Evolutionary conservation across 2,329 filamentous ascomycete genomes (phyloP), one percentile per base, ranked within the genome.

Genomic region (Ascochyta clinopodiicola): DNA sequence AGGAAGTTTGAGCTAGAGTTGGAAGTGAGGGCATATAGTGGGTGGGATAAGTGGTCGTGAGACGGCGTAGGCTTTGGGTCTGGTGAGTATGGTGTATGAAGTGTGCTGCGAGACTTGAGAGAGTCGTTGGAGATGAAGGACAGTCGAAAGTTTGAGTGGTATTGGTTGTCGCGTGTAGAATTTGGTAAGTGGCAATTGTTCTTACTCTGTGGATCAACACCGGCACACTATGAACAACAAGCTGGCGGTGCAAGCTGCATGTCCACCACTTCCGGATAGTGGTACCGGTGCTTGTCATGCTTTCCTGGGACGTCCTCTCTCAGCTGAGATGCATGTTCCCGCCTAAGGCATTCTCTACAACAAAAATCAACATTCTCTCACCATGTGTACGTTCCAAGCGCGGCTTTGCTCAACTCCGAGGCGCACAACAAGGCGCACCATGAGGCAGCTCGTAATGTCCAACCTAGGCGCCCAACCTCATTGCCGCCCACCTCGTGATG

Each of bases 351-450:
- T 31, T 13, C 29, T 15, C 2, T 38, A 10, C 36, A 21, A 12
- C 19, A 10, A 8, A 22, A 21, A 19, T 4, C 10, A 38, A 4
- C 15, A 4, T 17, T 2, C 12, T 8, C 22, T 10, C 3, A 8
- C 15, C 12, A 4, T 22, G 19, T 21, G 3, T 40, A 27, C 38
- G 6, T 40, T 3, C 21, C 25, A 31, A 3, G 25, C 22, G 24
- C 12, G 19, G 51, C 63, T 15, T 62, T 70, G 9, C 71, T 75
- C 51, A 59, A 62, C 10, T 19, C 46, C 12, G 63, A 62, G 31
- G 51, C 67, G 9, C 47, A 44, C 13, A 13, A 58, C 12, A 63
- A 62, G 31, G 51, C 67, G 9, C 47, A 44, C 13, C 15, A 58
- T 34, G 56, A 56, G 39, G 32, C 51, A 38, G 57, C 44, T 32